Evolutionary conservation across 176 grass and related monocot species (phyloP).

Genomic region (Rhipidocladum racemiflorum): DNA sequence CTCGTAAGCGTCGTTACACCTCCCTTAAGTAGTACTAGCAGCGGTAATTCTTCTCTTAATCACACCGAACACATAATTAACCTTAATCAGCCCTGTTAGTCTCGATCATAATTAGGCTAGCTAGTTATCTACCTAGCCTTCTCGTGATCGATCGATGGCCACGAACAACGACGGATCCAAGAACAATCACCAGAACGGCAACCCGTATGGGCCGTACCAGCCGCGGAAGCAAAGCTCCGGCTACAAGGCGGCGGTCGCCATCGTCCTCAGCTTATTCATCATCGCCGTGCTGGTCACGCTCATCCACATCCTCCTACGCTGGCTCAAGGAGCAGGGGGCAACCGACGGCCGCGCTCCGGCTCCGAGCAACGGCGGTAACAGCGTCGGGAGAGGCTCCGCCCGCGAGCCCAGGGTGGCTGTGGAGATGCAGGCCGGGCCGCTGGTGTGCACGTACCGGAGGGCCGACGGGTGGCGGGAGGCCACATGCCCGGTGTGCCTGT

Average conservation of each 20-base stretch:
- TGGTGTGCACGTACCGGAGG: conserved; percentile 17
- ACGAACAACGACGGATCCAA: not conserved
- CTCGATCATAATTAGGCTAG: not conserved
- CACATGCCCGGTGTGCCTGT: conserved; percentile 32
- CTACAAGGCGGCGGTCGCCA: not conserved
- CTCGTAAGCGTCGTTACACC: no score
- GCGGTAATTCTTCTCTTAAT: no score
- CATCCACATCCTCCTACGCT: not conserved
- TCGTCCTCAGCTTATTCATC: not conserved
- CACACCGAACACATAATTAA: not conserved
- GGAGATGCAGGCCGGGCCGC: not conserved
- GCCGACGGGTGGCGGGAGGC: conserved; percentile 14
- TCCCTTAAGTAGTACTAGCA: no score
- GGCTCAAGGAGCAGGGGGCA: not conserved
- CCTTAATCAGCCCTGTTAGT: not conserved
- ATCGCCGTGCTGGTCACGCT: not conserved
- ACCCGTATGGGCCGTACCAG: no score
- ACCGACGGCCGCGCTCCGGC: no score
- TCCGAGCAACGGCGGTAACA: no score
- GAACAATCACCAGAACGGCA: no score
- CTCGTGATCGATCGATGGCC: not conserved
- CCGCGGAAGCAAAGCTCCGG: not conserved
- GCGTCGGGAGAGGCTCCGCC: no score
- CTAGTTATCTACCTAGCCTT: not conserved
- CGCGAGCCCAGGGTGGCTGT: not conserved